phyloP scores from a whole-genome alignment of 345 rosid genomes.

The Erodium maritimum region DNA sequence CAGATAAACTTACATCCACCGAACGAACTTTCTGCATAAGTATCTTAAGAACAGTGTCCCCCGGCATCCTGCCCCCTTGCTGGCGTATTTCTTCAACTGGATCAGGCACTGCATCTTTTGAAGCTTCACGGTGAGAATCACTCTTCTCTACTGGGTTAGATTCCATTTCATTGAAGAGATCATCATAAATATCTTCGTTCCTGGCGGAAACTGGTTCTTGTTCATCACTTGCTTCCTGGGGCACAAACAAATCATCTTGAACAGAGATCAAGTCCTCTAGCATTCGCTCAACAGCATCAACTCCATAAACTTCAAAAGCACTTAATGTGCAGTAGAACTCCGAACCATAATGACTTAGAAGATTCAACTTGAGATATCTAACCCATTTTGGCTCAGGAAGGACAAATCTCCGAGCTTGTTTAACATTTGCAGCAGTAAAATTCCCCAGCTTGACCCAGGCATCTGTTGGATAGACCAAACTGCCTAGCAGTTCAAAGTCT shows the following conservation, averaged over 20 bases:
- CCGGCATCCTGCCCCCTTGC: conserved; percentile 81
- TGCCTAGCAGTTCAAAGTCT: conserved; percentile 77
- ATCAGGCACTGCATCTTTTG: conserved; percentile 24
- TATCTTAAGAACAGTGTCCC: conserved; percentile 85
- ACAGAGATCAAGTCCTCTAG: conserved; percentile 77
- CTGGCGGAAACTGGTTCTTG: conserved; percentile 20
- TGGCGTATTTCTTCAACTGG: conserved; percentile 62
- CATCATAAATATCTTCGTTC: conserved; percentile 25
- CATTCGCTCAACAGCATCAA: conserved; percentile 92
- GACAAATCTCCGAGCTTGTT: conserved; percentile 56
- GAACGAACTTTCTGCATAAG: conserved; percentile 89
- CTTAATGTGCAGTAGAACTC: conserved; percentile 96
- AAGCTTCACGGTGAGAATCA: conserved; percentile 25
- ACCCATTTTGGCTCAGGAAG: conserved; percentile 75
- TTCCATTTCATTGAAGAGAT: conserved; percentile 21
- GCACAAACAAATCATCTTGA: conserved; percentile 33
- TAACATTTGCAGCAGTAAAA: conserved; percentile 75
- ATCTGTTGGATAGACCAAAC: conserved; percentile 82
- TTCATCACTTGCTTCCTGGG: conserved; percentile 30
- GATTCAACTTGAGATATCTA: conserved; percentile 66
- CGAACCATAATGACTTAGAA: conserved; percentile 66
- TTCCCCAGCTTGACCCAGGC: conserved; percentile 73
- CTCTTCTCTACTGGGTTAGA: conserved; percentile 21
- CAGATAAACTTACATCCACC: conserved; percentile 66
- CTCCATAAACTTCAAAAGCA: conserved; percentile 72